These are phyloP conservation scores for Daldinia decipiens DNA, from an alignment of 495 filamentous ascomycete genomes.

Conservation along the genomic window DNA sequence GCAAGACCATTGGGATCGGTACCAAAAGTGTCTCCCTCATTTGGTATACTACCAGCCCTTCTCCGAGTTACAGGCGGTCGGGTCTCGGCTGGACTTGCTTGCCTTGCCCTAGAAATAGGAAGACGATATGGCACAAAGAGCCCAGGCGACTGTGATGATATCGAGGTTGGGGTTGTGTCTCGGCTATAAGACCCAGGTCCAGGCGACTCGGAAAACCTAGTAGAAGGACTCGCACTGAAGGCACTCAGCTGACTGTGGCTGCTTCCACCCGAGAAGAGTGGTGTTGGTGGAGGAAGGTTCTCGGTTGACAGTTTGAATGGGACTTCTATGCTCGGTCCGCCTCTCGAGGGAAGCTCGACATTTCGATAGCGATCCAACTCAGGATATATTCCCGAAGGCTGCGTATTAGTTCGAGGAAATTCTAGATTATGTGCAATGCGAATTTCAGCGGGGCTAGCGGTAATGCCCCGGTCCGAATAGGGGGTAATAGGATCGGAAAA, in stretches of 20 bases:
- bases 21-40: conserved; percentile 60
- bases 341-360: conserved; percentile 42
- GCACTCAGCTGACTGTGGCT: conserved; percentile 61
- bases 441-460: conserved; percentile 54
- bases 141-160: conserved; percentile 94
- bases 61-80: conserved; percentile 74
- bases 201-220: conserved; percentile 90
- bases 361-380: conserved; percentile 65
- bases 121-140: conserved; percentile 70
- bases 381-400: conserved; percentile 57
- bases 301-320: conserved; percentile 63
- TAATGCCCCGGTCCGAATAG: conserved; percentile 52
- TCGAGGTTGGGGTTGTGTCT: conserved; percentile 93
- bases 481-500: conserved; percentile 43
- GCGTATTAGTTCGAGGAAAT: conserved; percentile 45
- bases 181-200: conserved; percentile 82
- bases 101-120: conserved; percentile 65
- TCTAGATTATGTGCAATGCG: conserved; percentile 51
- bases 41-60: conserved; percentile 63
- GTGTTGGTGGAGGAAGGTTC: conserved; percentile 73
- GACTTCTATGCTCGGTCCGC: conserved; percentile 50
- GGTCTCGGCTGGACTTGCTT: conserved; percentile 71
- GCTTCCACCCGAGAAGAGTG: conserved; percentile 65
- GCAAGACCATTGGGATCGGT: conserved; percentile 67
- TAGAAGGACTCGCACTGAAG: conserved; percentile 88